Base-by-base conservation (phyloP, 2,329 filamentous ascomycete genomes). In the Alternaria ventricosa region DNA sequence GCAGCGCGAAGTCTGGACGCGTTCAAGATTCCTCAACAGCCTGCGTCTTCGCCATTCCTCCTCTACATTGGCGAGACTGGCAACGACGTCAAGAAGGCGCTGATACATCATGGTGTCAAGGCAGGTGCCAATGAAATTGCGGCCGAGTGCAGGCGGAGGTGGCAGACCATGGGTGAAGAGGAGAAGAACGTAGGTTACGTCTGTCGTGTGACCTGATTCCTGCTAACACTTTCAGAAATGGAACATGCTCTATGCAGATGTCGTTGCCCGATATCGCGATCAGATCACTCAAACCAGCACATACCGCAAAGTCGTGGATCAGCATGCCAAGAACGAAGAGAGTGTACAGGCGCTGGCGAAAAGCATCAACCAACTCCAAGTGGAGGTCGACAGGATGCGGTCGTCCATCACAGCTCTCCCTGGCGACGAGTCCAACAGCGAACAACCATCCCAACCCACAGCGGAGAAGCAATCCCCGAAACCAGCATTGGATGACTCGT, bases 81-180 rank as follows among this genome's bases (percentile, higher is more conserved):
- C 6, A 74, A 74, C 45, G 78, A 80, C 20, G 76, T 81, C 41
- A 80, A 80, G 69, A 79, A 79, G 57, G 66, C 75, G 4, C 68
- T 81, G 44, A 62, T 71, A 20, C 75, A 80, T 33, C 68, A 74
- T 22, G 79, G 79, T 22, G 75, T 76, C 58, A 79, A 80, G 63
- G 76, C 75, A 5, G 76, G 79, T 11, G 79, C 79, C 1, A 80
- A 77, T 23, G 80, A 81, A n/a, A 80, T 82, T 50, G 79, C 79
- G 0, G 74, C 77, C n/a, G 80, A 81, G 61, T 81, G 80, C 65
- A 73, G 76, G 60, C 69, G 76, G 44, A 68, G 78, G 41, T 82
- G 80, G 80, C 75, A 80, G 61, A 74, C 72, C 7, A 80, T 81
- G 78, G 61, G 69, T 25, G 78, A 80, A 45, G 78, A 80, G 60